These are phyloP conservation scores for Apiospora hydei DNA, from an alignment of 2,329 filamentous ascomycete species.

Conservation along the genomic window DNA sequence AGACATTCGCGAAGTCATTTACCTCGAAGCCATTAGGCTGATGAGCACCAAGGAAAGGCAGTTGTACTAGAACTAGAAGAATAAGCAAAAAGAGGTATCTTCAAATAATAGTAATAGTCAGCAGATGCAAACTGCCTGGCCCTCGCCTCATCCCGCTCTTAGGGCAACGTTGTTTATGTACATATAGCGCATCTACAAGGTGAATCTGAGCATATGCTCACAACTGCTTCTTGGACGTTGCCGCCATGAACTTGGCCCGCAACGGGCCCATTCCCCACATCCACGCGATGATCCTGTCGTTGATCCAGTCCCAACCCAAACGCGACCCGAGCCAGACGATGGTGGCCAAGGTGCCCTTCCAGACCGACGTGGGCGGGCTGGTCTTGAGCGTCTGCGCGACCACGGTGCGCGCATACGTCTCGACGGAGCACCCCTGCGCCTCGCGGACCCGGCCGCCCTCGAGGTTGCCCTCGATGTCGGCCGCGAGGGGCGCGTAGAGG, in stretches of 20 bases:
- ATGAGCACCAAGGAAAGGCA: not conserved
- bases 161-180: not conserved
- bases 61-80: not conserved
- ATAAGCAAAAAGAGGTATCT: not conserved
- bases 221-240: not conserved
- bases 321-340: slow-evolving; percentile 26
- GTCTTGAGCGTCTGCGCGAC: slow-evolving; percentile 29
- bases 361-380: slow-evolving; percentile 28
- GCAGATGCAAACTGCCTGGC: not conserved
- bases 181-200: not conserved
- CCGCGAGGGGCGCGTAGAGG: slow-evolving; percentile 29
- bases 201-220: not conserved
- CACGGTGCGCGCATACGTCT: slow-evolving; percentile 29
- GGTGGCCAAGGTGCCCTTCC: slow-evolving; percentile 29
- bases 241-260: slow-evolving; percentile 23
- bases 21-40: not conserved
- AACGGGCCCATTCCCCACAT: slow-evolving; percentile 25
- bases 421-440: slow-evolving; percentile 27
- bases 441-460: slow-evolving; percentile 26
- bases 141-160: not conserved
- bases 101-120: not conserved
- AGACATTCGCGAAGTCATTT: not conserved
- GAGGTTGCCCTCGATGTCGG: slow-evolving; percentile 29
- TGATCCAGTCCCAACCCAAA: slow-evolving; percentile 26
- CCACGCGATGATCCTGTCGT: slow-evolving; percentile 30